Conservation (phyloP, 257 asterid genomes). For the Fraxinus quadrangulata region DNA sequence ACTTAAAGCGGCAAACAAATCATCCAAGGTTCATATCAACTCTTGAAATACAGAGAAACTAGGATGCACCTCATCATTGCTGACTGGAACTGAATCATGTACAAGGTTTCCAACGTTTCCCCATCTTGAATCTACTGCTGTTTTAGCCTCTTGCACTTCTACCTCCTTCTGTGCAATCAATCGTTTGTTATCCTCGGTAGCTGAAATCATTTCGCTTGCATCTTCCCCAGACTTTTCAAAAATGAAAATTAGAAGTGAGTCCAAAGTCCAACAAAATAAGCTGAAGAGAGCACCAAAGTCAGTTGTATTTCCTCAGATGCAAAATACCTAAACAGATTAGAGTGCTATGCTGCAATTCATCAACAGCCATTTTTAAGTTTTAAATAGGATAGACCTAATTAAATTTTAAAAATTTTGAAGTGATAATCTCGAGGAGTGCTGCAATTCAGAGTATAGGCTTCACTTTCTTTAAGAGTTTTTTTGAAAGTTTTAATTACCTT, state of each 20-base stretch:
- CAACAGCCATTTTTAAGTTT: neutral
- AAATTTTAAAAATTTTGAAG: neutral
- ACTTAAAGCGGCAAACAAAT: neutral
- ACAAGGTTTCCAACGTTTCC: constrained; percentile 80
- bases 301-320: neutral
- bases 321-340: neutral
- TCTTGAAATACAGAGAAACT: constrained; percentile 1
- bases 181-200: constrained; percentile 63
- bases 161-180: constrained; percentile 55
- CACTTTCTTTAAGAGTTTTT: too few relatives aligned
- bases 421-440: too few relatives aligned
- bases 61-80: constrained; percentile 66
- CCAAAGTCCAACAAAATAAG: constrained; percentile 7
- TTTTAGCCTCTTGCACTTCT: constrained; percentile 80
- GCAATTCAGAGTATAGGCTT: too few relatives aligned
- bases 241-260: too few relatives aligned
- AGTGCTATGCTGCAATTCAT: neutral
- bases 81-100: constrained; percentile 88
- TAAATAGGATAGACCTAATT: neutral
- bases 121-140: constrained; percentile 58
- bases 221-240: constrained; percentile 56
- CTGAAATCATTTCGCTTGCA: constrained; percentile 50
- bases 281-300: constrained; percentile 11
- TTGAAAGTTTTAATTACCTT: too few relatives aligned
- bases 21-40: neutral